Evolutionary conservation across 352 stramenopile genomes (phyloP).

Genomic region (Halophytophthora polymorphica): DNA sequence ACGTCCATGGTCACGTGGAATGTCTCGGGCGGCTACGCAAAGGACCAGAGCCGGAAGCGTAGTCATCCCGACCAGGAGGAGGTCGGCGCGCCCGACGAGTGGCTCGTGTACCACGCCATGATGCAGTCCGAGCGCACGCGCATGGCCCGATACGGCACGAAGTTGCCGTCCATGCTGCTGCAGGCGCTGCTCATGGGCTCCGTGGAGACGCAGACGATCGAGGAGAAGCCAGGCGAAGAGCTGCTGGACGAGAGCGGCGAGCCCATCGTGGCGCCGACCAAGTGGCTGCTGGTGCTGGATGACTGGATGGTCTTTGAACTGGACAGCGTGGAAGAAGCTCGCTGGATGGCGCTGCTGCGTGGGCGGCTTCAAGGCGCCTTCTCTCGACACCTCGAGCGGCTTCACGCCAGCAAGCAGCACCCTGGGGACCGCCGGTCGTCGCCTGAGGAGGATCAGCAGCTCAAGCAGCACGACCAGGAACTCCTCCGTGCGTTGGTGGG

Average conservation of each 20-base stretch:
- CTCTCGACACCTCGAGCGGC: constrained; percentile 58
- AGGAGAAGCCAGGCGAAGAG: constrained; percentile 20
- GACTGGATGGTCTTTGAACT: constrained; percentile 77
- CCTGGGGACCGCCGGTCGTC: constrained; percentile 5
- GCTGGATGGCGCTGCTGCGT: constrained; percentile 46
- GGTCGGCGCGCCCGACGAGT: constrained; percentile 37
- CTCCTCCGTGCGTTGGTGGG: constrained; percentile 43
- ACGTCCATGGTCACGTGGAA: constrained; percentile 51
- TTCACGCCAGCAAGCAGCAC: constrained; percentile 35
- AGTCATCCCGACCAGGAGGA: constrained; percentile 19
- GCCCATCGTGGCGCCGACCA: constrained; percentile 5
- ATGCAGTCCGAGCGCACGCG: constrained; percentile 73
- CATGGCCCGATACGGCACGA: constrained; percentile 68
- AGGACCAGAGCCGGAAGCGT: constrained; percentile 26
- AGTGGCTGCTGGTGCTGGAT: constrained; percentile 63
- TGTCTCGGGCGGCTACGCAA: constrained; percentile 2
- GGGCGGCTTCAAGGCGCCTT: constrained; percentile 60
- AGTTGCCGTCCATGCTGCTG: constrained; percentile 55
- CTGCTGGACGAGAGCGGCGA: constrained; percentile 7
- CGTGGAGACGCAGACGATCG: constrained; percentile 27
- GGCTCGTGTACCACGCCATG: constrained; percentile 84
- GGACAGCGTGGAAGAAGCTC: constrained; percentile 34
- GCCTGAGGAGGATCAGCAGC: constrained; percentile 11
- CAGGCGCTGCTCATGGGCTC: constrained; percentile 65
- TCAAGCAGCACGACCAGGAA: constrained; percentile 48